Base-by-base conservation (phyloP, 2,329 filamentous ascomycete species). In the Aspergillus sp. region DNA sequence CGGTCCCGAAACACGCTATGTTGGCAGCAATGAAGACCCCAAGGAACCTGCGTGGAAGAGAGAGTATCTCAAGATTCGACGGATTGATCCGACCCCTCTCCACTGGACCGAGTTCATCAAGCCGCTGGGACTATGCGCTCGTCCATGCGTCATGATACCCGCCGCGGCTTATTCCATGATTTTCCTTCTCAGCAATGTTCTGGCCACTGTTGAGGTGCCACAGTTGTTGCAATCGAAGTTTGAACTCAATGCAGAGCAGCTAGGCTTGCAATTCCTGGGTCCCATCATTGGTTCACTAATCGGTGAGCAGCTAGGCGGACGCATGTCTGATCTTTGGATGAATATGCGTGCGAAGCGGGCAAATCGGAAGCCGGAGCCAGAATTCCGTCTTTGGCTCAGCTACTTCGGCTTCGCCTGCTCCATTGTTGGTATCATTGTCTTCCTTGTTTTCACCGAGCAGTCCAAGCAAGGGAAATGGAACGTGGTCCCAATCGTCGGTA, bases 271-370 rank as follows among this genome's bases (percentile, higher is more conserved):
- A 59, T 85, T 84, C 66, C 68, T 86, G 3, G 80, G 80, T 12
- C 71, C 85, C 18, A 84, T 88, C 51, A 76, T 87, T 34, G 85
- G 85, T 5, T 81, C 80, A 0, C 66, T 86, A 6, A 74, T 86
- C 5, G 85, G 85, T 18, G 85, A 88, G 69, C 84, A 85, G 64
- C 68, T 86, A 12, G 84, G 83, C n/a, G 85, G 84, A 3, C 70
- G 76, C 39, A 62, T 82, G 17, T 83, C 81, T 7, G 84, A 87
- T 47, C 69, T 73, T 24, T 87, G 83, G 79, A 86, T 87, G 83
- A 76, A 75, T 52, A 66, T 69, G 39, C 65, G 68, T 8, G 62
- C 63, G n/a, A 64, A 61, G 15, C 63, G 62, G 13, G 58, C 64
- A 11, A 70, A 75, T 5, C 71, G 74, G 17, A 78, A 76, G 49